These are phyloP conservation scores for Articulospora tetracladia DNA, from an alignment of 495 filamentous ascomycete species.

Conservation along the genomic window DNA sequence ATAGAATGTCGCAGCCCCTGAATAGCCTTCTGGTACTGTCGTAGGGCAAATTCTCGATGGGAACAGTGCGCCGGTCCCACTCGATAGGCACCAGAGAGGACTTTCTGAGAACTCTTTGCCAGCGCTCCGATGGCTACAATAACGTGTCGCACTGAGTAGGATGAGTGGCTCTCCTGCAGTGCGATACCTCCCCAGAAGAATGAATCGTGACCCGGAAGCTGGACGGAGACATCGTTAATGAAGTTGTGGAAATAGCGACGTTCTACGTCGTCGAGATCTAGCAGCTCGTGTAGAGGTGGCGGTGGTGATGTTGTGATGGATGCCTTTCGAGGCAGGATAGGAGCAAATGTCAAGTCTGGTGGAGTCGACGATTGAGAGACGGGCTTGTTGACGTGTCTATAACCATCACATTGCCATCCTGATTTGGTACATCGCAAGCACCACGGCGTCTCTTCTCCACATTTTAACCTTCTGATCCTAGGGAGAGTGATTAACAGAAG, in stretches of 20 bases:
- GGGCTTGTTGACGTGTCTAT: slow-evolving; percentile 22
- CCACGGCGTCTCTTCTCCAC: slow-evolving; percentile 49
- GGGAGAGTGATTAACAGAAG: background rate
- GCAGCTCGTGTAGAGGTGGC: background rate
- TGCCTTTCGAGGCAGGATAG: background rate
- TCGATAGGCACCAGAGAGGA: background rate
- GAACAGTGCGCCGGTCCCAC: slow-evolving; percentile 4
- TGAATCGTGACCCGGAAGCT: slow-evolving; percentile 1
- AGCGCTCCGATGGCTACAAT: slow-evolving; percentile 16
- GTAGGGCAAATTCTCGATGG: slow-evolving; percentile 17
- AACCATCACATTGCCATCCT: slow-evolving; percentile 50
- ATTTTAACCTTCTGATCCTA: slow-evolving; percentile 45
- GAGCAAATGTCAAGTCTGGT: background rate
- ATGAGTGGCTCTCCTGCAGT: background rate
- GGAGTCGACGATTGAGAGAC: background rate
- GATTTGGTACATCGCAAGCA: slow-evolving; percentile 48
- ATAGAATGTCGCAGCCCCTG: slow-evolving; percentile 11
- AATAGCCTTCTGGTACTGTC: slow-evolving; percentile 22
- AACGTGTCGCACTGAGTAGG: slow-evolving; percentile 13
- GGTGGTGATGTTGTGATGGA: slow-evolving; percentile 3
- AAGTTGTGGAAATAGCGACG: slow-evolving; percentile 14
- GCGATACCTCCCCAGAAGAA: slow-evolving; percentile 14
- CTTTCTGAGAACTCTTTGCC: slow-evolving; percentile 1
- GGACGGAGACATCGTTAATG: slow-evolving; percentile 7
- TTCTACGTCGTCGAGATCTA: slow-evolving; percentile 1